Evolutionary conservation across 2,329 filamentous ascomycete species (phyloP), one percentile per base, ranked within the genome.

Genomic region (Aspergillus unguis): DNA sequence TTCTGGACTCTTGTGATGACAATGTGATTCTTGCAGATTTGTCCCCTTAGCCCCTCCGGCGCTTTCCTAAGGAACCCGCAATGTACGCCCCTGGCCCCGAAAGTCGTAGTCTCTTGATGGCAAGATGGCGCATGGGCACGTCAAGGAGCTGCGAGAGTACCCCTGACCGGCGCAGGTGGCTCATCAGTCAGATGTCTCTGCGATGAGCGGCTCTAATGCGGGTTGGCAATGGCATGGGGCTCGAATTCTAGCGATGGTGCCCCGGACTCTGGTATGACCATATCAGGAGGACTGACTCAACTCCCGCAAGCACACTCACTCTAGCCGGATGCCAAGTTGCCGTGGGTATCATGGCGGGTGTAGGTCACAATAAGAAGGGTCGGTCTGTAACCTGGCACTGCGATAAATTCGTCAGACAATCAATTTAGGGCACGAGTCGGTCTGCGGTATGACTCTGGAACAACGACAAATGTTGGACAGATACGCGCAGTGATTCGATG

Each of bases 361-460:
- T 53, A 26, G 45, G 37, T 57, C 44, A 37, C 11, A 53, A 58
- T 54, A 52, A 44, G 35, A 50, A 48, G 38, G 42, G 32, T 28
- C 38, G 41, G 46, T 41, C 44, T 47, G 35, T 51, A 44, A 26
- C 45, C 48, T 50, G 41, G 48, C 41, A 26, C 48, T 51, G 56
- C 51, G 54, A 62, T 53, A 55, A 48, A 55, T 58, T 58, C 53
- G 53, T 63, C 61, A 63, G 61, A 58, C 61, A 59, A 40, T 45
- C 53, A 42, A 43, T 53, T 41, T 56, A 48, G 49, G 44, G 50
- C 50, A 45, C 36, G 52, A 45, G 31, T 48, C 50, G 52, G 44
- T 41, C 46, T 62, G 59, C 61, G 56, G 52, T 58, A 62, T 60
- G 59, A 60, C 59, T 17, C 52, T 37, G 44, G 45, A 53, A 47